Evolutionary conservation across 257 asterid species (phyloP), one percentile per base, ranked within the genome.

Genomic region (Nicotiana otophora): DNA sequence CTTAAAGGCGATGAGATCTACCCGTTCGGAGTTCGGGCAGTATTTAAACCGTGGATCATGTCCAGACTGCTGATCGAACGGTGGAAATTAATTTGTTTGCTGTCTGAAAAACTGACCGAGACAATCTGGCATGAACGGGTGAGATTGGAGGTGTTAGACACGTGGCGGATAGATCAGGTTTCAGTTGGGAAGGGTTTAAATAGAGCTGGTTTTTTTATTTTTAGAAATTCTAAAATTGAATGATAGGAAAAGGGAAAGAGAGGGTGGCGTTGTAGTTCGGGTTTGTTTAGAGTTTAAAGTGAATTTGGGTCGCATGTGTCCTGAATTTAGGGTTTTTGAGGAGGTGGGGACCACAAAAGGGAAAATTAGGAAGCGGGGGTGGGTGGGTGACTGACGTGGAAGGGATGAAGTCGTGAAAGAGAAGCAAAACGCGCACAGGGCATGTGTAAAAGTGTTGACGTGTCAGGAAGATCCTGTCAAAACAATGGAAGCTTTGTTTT

Each of bases 1-100:
- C 97, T 95, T 95, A 93, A 92, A 92, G 99, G 97, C 92, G 89
- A 82, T 75, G 89, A 87, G 97, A 95, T 93, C 97, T 93, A 91
- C 97, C 98, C 98, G 91, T 15, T 33, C 0, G 3, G 68, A 82
- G 26, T 28, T 65, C 90, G 99, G 99, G 99, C 97, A 93, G 90
- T 1, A 19, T 72, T 4, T 36, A 53, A 62, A 33, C 89, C 94
- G 93, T 91, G 7, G 82, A 89, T 84, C 31, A 2, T 12, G 5
- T 5, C 34, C 74, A 36, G 28, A 7, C 62, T 79, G 15, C 33
- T 77, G 69, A 93, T 91, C 96, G 6, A 33, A 88, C 80, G 96
- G 97, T 1, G 20, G 7, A 4, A 5, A n/a, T 81, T 19, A 58
- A 4, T 87, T 87, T 81, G 90, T 89, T 88, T 83, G 95, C 94